A percentile compares a stretch with the other conserved stretches of the same genome.
These are phyloP conservation scores for Epichloe coenophiala DNA, from an alignment of 2,329 filamentous ascomycete genomes.

Conservation along the genomic window DNA sequence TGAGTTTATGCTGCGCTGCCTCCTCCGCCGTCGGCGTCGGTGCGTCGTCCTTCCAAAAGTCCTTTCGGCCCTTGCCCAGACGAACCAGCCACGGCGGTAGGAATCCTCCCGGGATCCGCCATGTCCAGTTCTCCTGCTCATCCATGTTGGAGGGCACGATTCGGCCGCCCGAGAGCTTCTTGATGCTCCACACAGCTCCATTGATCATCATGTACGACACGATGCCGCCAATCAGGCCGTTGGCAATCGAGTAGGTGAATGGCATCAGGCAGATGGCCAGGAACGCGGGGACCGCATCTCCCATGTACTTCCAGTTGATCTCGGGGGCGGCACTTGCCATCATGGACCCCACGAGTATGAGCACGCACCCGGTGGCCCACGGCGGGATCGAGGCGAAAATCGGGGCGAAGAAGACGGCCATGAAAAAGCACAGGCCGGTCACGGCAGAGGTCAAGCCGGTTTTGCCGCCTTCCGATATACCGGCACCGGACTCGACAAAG, in stretches of 20 bases:
- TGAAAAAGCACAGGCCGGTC: conserved; percentile 72
- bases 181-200: conserved; percentile 53
- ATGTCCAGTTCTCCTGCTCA: conserved; percentile 70
- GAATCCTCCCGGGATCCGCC: conserved; percentile 59
- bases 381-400: conserved; percentile 83
- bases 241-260: conserved; percentile 79
- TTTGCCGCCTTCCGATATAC: conserved; percentile 75
- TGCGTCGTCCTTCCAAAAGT: conserved; percentile 48
- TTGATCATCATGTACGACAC: conserved; percentile 68
- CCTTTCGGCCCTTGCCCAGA: conserved; percentile 50
- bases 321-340: conserved; percentile 68
- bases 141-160: conserved; percentile 64
- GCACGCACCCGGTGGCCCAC: conserved; percentile 81
- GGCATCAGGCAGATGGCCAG: conserved; percentile 77
- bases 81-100: conserved; percentile 62
- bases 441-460: conserved; percentile 74
- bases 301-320: conserved; percentile 81
- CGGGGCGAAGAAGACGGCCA: conserved; percentile 78
- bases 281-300: conserved; percentile 75
- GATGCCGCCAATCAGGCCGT: conserved; percentile 73
- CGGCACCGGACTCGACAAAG: conserved; percentile 80
- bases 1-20: conserved; percentile 7
- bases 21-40: conserved; percentile 9
- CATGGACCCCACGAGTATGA: conserved; percentile 76
- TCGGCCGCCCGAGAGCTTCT: conserved; percentile 51